phyloP scores from a whole-genome alignment of 106 monocot genomes.

The Gastrodia elata region DNA sequence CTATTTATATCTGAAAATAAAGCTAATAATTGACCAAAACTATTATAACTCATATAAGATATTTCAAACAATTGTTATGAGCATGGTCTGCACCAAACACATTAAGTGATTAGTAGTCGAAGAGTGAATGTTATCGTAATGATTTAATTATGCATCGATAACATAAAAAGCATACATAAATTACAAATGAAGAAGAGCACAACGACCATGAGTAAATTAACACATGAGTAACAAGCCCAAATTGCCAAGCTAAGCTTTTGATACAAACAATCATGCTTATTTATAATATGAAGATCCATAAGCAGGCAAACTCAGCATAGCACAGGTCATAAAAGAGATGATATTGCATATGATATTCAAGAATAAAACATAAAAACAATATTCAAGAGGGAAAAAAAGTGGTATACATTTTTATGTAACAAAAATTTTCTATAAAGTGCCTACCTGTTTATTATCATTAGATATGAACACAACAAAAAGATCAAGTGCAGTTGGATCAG shows the following conservation, averaged over 20 bases:
- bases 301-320: background rate
- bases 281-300: background rate
- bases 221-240: background rate
- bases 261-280: background rate
- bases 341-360: background rate
- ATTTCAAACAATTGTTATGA: background rate
- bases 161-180: background rate
- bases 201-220: background rate
- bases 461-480: conserved; percentile 89
- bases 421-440: conserved; percentile 4
- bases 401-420: background rate
- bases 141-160: background rate
- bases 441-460: conserved; percentile 70
- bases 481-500: conserved; percentile 52
- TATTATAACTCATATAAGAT: background rate
- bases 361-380: background rate
- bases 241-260: background rate
- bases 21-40: background rate
- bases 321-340: background rate
- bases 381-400: background rate
- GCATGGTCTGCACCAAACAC: background rate
- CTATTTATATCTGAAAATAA: background rate
- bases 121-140: background rate
- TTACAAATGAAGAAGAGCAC: background rate
- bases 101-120: background rate